Evolutionary conservation across 495 filamentous ascomycete genomes (phyloP), one percentile per base, ranked within the genome.

Genomic region (Amphirosellinia nigrospora): DNA sequence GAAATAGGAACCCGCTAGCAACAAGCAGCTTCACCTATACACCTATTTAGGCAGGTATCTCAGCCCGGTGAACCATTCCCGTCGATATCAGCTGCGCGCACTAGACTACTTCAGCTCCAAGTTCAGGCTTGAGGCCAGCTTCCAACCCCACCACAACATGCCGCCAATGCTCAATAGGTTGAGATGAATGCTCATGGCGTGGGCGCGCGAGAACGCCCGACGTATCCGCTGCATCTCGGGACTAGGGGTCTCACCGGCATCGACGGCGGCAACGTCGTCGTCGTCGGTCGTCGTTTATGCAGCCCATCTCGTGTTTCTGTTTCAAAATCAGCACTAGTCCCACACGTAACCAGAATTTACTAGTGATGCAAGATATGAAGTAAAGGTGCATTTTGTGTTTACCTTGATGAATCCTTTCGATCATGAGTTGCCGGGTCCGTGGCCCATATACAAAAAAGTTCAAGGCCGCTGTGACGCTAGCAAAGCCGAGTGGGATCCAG

Each of bases 151-250:
- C 71, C 79, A 81, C 8, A 88, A 32, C 39, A 84, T 85, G 8
- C 84, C 84, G 2, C 81, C 78, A 60, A 88, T 78, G 0, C 83
- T 79, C 36, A 88, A 76, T 16, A 87, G 71, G 73, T 89, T 89
- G 7, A 88, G 64, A 72, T 89, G 86, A 56, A 88, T 88, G 21
- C 77, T 79, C 83, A 86, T 88, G 6, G 86, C 86, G 70, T 89
- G 86, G 56, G 81, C 82, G 7, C 73, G 71, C 8, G 80, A 77
- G 66, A 89, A 89, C 3, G 64, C 69, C n/a, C 79, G 79, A 70
- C 83, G 86, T 0, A 83, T 70, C 26, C 66, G 50, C 38, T 77
- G 69, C 73, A 84, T 75, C 68, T 85, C 84, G 0, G 53, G 72
- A 65, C 66, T 81, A 7, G 63, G 62, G 13, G 73, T 59, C 39